Evolutionary conservation across 2,329 filamentous ascomycete species (phyloP), one percentile per base, ranked within the genome.

Genomic region (Beauveria sp.): DNA sequence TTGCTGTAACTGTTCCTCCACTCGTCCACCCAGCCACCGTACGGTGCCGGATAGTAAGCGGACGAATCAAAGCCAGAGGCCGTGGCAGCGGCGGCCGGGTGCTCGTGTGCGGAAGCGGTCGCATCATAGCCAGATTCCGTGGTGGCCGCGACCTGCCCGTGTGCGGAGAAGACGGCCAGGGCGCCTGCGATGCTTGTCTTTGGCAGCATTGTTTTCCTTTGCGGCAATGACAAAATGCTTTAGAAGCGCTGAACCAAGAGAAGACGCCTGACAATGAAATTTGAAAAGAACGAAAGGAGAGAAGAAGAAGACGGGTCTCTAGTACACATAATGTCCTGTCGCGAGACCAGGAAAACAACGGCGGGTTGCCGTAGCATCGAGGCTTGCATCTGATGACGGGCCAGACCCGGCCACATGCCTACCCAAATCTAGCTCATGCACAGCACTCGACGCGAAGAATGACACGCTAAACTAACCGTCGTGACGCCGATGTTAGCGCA

Each of bases 1-100:
- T 89, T 91, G 58, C 75, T 75, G 69, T 92, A 93, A 66, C 88
- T 87, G 20, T 82, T 82, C 24, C 77, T 77, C 90, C 90, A 93
- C 62, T 83, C 82, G 6, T 81, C 74, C 0, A 81, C 75, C 86
- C 89, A 92, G 45, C 89, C 90, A 55, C 88, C 88, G 57, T 85
- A 82, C 0, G 88, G 89, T 9, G 88, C 78, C 22, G 89, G 89
- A 70, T 91, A 92, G 71, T 88, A 91, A 1, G 81, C 71, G 1
- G 81, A 77, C 49, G 77, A 76, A 66, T 76, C 79, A 66, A 68
- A 74, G 7, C 65, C 69, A 46, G 54, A 22, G n/a, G 55, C 38
- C 28, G 52, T 38, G 18, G 50, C 42, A n/a, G 51, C 59, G 40
- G 12, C 5, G 20, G 22, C 45, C 22, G 22, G 20, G 12, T 10